Base-by-base conservation (phyloP, 1,284 basidiomycete genomes). In the Bondarzewia mesenterica region DNA sequence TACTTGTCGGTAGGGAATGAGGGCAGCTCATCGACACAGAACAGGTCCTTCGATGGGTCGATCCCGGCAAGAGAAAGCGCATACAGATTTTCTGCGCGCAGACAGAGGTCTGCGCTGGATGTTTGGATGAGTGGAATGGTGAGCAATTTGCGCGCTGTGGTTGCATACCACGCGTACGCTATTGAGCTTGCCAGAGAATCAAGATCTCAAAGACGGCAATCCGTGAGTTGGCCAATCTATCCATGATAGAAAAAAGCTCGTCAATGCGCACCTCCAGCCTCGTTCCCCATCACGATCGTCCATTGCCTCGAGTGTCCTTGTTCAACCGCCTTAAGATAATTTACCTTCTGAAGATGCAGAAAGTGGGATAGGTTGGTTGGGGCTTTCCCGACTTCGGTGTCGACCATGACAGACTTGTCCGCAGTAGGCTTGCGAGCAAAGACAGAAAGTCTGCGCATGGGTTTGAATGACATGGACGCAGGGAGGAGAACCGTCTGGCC, bases 251-350 rank as follows among this genome's bases (percentile, higher is more conserved):
- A n/a, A n/a, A 27, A 23, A 16, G 18, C 39, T 12, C 12, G 2
- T 5, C 40, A 32, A n/a, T 37, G 59, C 78, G 52, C 59, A 91
- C 93, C 92, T 60, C 91, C 91, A 8, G 93, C 89, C 65, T 95
- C 92, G 61, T 96, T 95, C 1, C 93, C 93, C 78, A 91, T 89
- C 0, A 82, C 84, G 5, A 94, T 72, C 0, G 78, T 85, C 92
- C 92, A 96, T 39, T 82, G 76, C 7, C 60, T 57, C 21, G 60
- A 74, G 47, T 67, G 68, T 0, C 71, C 74, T 1, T 57, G 57
- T 7, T 63, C 52, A 5, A 80, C 52, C 29, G 73, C 76, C 2
- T 57, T 57, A 44, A 81, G 51, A 56, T 81, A 82, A 4, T 55
- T 56, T n/a, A 63, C 56, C 52, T 74, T 77, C 53, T 67, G 71